These are phyloP conservation scores for Thalassiosira ordinaria DNA, from an alignment of 352 stramenopile species.

Conservation along the genomic window DNA sequence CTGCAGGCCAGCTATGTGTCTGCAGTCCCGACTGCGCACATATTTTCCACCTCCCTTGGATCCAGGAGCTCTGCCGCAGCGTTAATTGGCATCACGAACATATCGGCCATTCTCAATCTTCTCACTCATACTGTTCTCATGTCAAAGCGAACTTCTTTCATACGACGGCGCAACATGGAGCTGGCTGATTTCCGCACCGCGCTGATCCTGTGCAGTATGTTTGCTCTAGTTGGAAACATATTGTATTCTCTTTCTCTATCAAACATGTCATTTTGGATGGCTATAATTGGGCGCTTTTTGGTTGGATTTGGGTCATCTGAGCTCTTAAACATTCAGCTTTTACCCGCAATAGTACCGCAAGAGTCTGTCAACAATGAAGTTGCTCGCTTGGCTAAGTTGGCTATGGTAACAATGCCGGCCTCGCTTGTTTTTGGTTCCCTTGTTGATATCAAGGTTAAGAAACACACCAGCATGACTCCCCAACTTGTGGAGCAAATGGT, in stretches of 20 bases:
- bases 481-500: background rate
- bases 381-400: conserved; percentile 55
- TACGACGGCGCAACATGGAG: conserved; percentile 20
- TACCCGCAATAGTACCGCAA: conserved; percentile 41
- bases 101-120: conserved; percentile 66
- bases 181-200: conserved; percentile 43
- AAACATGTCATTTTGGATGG: conserved; percentile 55
- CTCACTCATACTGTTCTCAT: conserved; percentile 57
- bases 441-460: conserved; percentile 41
- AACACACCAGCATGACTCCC: background rate
- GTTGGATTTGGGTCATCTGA: conserved; percentile 71
- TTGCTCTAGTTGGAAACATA: conserved; percentile 66
- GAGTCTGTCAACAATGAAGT: conserved; percentile 64
- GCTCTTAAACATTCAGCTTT: conserved; percentile 70
- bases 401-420: conserved; percentile 49
- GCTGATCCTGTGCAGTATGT: conserved; percentile 47
- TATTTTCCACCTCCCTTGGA: conserved; percentile 48
- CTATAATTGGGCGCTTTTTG: conserved; percentile 68
- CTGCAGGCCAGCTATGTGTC: conserved; percentile 81
- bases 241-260: conserved; percentile 57
- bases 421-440: conserved; percentile 67
- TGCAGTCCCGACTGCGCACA: conserved; percentile 63
- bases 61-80: conserved; percentile 49
- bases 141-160: conserved; percentile 49
- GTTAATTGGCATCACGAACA: conserved; percentile 69